Evolutionary conservation across 176 grass and related monocot species (phyloP).

Genomic region (Musa beccarii): DNA sequence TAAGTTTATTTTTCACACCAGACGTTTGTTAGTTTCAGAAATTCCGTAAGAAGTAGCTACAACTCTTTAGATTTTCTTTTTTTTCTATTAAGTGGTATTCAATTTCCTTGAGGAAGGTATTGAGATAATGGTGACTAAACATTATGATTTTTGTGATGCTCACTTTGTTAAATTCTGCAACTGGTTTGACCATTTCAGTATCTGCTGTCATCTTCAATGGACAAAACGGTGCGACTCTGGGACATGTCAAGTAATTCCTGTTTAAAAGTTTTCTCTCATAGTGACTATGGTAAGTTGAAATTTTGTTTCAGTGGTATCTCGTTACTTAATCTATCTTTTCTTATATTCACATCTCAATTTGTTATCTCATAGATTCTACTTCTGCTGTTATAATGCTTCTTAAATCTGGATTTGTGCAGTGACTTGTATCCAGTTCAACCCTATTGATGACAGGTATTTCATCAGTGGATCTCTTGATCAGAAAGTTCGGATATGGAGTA

Average conservation of each 20-base stretch:
- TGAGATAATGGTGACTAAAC: too few species aligned
- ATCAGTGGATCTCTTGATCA: slow-evolving; percentile 94
- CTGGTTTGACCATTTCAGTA: slow-evolving; percentile 41
- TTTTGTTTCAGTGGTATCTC: slow-evolving; percentile 19
- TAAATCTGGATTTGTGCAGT: slow-evolving; percentile 38
- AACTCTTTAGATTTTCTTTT: neutral
- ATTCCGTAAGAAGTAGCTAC: neutral
- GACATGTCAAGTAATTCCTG: slow-evolving; percentile 70
- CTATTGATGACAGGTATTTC: slow-evolving; percentile 93
- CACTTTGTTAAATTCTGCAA: slow-evolving; percentile 6
- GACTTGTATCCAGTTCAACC: slow-evolving; percentile 99
- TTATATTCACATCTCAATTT: neutral
- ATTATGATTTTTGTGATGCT: neutral
- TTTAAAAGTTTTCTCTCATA: slow-evolving; percentile 84
- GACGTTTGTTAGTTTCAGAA: neutral
- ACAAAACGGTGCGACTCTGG: slow-evolving; percentile 97
- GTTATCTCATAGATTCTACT: neutral
- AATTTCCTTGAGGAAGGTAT: too few species aligned
- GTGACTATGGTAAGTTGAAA: slow-evolving; percentile 67
- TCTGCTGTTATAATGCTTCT: slow-evolving; percentile 22
- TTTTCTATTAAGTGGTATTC: neutral
- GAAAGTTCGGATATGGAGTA: slow-evolving; percentile 93
- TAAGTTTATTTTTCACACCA: neutral
- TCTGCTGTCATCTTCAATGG: slow-evolving; percentile 98
- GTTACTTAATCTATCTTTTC: slow-evolving; percentile 4